phyloP scores from a whole-genome alignment of 768 basidiomycete species.

The Termitomyces sp. region DNA sequence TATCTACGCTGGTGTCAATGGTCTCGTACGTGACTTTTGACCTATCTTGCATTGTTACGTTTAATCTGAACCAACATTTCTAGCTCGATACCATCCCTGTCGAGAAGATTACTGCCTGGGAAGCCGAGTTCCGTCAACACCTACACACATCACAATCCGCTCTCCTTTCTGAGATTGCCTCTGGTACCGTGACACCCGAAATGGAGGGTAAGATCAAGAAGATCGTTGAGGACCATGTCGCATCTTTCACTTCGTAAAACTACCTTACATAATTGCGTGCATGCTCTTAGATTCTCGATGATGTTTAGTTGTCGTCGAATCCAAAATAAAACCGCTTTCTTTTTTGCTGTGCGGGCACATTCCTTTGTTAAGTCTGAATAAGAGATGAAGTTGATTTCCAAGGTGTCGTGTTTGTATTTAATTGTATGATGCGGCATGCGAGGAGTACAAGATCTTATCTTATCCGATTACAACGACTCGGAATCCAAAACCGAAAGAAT shows the following conservation, averaged over 20 bases:
- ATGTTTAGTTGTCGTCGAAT: slow-evolving; percentile 9
- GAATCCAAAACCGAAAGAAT: not conserved
- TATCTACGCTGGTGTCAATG: slow-evolving; percentile 99
- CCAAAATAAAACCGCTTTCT: slow-evolving; percentile 18
- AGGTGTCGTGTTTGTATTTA: too few relatives aligned
- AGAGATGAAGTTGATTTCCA: not conserved
- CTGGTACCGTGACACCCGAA: slow-evolving; percentile 81
- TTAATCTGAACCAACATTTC: not conserved
- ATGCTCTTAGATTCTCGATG: slow-evolving; percentile 14
- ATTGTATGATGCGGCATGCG: too few relatives aligned
- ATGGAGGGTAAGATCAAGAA: slow-evolving; percentile 94
- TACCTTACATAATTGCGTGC: slow-evolving; percentile 8
- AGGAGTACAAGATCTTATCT: not conserved
- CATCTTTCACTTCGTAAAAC: slow-evolving; percentile 64
- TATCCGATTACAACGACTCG: slow-evolving; percentile 4
- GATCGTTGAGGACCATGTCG: slow-evolving; percentile 85
- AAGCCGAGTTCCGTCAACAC: slow-evolving; percentile 87
- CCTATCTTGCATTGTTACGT: not conserved
- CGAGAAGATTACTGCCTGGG: slow-evolving; percentile 91
- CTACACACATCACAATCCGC: slow-evolving; percentile 65
- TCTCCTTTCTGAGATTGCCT: slow-evolving; percentile 81
- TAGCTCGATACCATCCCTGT: slow-evolving; percentile 94
- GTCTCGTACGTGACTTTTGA: slow-evolving; percentile 62
- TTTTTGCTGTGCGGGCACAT: slow-evolving; percentile 6
- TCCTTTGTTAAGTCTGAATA: not conserved